Evolutionary conservation across 2,329 filamentous ascomycete species (phyloP).

Genomic region (Microthyrium microscopicum): DNA sequence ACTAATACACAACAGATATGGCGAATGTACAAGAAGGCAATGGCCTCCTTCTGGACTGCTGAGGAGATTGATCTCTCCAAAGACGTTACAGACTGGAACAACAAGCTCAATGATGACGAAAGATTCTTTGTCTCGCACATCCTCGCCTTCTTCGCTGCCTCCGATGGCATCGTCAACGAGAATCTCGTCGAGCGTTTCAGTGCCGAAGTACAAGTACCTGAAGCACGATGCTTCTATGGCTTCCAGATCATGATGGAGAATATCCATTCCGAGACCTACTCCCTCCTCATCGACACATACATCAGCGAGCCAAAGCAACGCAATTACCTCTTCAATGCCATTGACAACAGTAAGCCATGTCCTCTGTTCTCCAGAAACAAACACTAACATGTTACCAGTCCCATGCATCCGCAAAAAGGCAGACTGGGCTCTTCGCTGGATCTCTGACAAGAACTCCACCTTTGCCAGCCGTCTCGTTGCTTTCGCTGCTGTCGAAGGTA

Average conservation of each 20-base stretch:
- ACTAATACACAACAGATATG: slow-evolving; percentile 56
- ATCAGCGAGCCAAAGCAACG: slow-evolving; percentile 95
- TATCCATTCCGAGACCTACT: slow-evolving; percentile 99
- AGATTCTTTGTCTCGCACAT: slow-evolving; percentile 98
- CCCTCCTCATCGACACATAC: slow-evolving; percentile 95
- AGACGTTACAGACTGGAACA: slow-evolving; percentile 98
- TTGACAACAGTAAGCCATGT: slow-evolving; percentile 64
- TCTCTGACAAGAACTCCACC: slow-evolving; percentile 79
- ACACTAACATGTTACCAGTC: slow-evolving; percentile 36
- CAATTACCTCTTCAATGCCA: slow-evolving; percentile 90
- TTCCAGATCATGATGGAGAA: slow-evolving; percentile 99
- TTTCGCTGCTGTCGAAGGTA: slow-evolving; percentile 95
- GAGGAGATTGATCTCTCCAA: slow-evolving; percentile 99
- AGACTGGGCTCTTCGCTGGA: slow-evolving; percentile 94
- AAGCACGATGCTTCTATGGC: slow-evolving; percentile 98
- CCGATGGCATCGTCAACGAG: slow-evolving; percentile 98
- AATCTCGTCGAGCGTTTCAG: slow-evolving; percentile 98
- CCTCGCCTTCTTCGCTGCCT: slow-evolving; percentile 96
- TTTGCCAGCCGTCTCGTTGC: slow-evolving; percentile 92
- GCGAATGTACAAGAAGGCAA: slow-evolving; percentile 99
- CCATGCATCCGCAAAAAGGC: slow-evolving; percentile 98
- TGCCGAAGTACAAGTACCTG: slow-evolving; percentile 87
- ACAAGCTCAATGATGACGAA: slow-evolving; percentile 90
- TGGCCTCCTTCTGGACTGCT: slow-evolving; percentile 98
- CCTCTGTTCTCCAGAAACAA: not conserved